Evolutionary conservation across 345 rosid genomes (phyloP), one percentile per base, ranked within the genome.

Genomic region (Ricinus communis): DNA sequence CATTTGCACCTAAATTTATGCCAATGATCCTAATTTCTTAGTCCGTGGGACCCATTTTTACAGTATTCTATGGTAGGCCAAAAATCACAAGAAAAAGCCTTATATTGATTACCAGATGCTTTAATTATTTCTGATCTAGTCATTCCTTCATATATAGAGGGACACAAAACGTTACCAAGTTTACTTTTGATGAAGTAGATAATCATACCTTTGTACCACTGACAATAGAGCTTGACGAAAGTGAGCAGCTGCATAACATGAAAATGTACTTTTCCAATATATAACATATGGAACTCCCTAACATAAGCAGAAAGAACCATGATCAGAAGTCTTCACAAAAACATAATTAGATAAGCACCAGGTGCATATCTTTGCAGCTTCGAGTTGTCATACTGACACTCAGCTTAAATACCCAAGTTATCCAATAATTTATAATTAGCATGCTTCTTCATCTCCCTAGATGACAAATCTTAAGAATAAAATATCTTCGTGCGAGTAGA

Each of bases 261-360:
- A 85, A 74, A 88, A 75, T 41, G 82, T 45, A 66, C 66, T 71
- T 81, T 82, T 82, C 99, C 99, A 95, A 73, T 87, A 89, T 73
- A 95, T 88, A 74, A 93, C 90, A 66, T 90, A 88, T 47, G 93
- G 89, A 78, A 90, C 87, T 59, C 99, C 99, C 98, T 94, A 90
- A 76, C 69, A 75, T 56, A 62, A 41, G 54, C 49, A 79, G 6
- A 33, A 65, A 57, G 8, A 33, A 61, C 53, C n/a, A 9, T 30
- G 70, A 30, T 72, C 33, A 73, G 47, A 49, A 59, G 74, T 47
- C 51, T 43, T 55, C 33, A 28, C 0, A 5, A 41, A 1, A 68
- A 69, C 41, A 57, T n/a, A 33, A 24, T 58, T 11, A 62, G 30
- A n/a, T 21, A 18, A 11, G 25, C 11, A 59, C 67, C 21, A 67